Evolutionary conservation across 768 basidiomycete genomes (phyloP).

Genomic region (Lactarius quietus): DNA sequence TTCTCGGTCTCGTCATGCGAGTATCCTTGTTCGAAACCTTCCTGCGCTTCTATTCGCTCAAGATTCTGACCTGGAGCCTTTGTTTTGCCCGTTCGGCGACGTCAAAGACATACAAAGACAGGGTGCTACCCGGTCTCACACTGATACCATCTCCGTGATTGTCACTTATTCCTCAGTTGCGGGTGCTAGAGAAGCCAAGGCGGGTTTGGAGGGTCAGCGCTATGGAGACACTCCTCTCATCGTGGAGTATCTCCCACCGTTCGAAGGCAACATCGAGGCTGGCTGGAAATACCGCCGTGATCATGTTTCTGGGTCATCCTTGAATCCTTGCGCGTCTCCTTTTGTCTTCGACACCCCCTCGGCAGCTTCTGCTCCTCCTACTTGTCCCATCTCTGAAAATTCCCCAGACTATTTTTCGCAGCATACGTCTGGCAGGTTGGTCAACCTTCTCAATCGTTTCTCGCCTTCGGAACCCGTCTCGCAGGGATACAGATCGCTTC

Average conservation of each 20-base stretch:
- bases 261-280: slow-evolving; percentile 2
- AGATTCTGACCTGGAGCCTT: slow-evolving; percentile 62
- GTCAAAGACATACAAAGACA: slow-evolving; percentile 59
- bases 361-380: slow-evolving; percentile 24
- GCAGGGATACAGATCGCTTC: slow-evolving; percentile 17
- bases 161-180: slow-evolving; percentile 58
- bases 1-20: slow-evolving; percentile 16
- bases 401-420: slow-evolving; percentile 22
- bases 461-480: background rate
- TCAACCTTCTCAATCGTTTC: background rate
- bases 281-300: slow-evolving; percentile 18
- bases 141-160: slow-evolving; percentile 49
- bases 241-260: slow-evolving; percentile 36
- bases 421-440: background rate
- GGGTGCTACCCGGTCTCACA: slow-evolving; percentile 34
- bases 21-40: slow-evolving; percentile 61
- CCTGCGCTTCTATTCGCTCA: slow-evolving; percentile 66
- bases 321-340: slow-evolving; percentile 36
- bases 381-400: slow-evolving; percentile 12
- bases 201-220: slow-evolving; percentile 55
- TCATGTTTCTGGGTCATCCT: slow-evolving; percentile 29
- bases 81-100: slow-evolving; percentile 68
- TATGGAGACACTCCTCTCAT: slow-evolving; percentile 50
- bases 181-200: slow-evolving; percentile 63
- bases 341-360: slow-evolving; percentile 26